Evolutionary conservation across 2,329 filamentous ascomycete genomes (phyloP).

Genomic region (Hymenoscyphus infarciens): DNA sequence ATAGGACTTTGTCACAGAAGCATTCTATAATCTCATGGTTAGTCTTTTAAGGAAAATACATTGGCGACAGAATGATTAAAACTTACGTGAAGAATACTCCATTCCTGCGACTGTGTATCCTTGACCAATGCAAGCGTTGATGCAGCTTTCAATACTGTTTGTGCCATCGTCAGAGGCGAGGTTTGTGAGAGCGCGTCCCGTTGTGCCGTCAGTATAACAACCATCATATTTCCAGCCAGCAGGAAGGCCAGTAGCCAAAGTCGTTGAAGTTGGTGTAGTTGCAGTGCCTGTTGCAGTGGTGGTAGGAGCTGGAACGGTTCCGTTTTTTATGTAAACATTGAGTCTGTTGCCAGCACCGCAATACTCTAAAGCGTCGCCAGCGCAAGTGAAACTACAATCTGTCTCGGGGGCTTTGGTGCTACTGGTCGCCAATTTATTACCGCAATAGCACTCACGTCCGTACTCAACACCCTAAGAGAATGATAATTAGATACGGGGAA

Average conservation of each 20-base stretch:
- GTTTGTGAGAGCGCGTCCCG: slow-evolving; percentile 19
- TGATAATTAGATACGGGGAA: not conserved
- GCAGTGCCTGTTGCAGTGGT: not conserved
- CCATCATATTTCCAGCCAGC: slow-evolving; percentile 13
- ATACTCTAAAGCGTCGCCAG: slow-evolving; percentile 18
- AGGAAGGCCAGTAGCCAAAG: slow-evolving; percentile 8
- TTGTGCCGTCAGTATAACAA: slow-evolving; percentile 13
- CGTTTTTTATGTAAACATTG: slow-evolving; percentile 10
- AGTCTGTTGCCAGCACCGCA: slow-evolving; percentile 26
- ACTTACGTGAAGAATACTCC: slow-evolving; percentile 31
- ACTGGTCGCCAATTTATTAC: slow-evolving; percentile 17
- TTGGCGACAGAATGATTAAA: not conserved
- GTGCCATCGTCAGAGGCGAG: slow-evolving; percentile 19
- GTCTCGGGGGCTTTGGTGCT: slow-evolving; percentile 8
- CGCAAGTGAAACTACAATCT: slow-evolving; percentile 21
- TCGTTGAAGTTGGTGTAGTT: not conserved
- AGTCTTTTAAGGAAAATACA: not conserved
- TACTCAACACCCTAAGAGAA: slow-evolving; percentile 41
- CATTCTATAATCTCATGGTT: slow-evolving; percentile 20
- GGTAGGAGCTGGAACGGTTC: not conserved
- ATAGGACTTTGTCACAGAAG: slow-evolving; percentile 32
- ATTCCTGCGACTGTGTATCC: slow-evolving; percentile 33
- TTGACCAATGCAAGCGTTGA: slow-evolving; percentile 26
- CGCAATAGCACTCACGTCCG: slow-evolving; percentile 37
- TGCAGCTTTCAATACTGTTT: slow-evolving; percentile 34